Evolutionary conservation across 1,284 basidiomycete genomes (phyloP).

Genomic region (Serendipita sp.): DNA sequence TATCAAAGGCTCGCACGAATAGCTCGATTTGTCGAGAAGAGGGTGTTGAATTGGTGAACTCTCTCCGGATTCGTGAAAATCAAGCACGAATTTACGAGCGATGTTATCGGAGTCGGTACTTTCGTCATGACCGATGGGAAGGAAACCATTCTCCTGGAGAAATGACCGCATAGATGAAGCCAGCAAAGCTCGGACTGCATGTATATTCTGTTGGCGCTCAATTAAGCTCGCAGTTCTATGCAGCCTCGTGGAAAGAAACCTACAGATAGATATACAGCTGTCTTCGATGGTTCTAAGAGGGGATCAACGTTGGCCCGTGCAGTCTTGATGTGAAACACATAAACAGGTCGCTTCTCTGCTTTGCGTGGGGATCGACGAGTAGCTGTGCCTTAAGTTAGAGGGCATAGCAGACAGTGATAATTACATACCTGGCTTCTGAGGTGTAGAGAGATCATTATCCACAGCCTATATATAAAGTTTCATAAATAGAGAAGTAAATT

Average conservation of each 20-base stretch:
- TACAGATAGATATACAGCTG: conserved; percentile 53
- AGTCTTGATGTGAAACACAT: conserved; percentile 61
- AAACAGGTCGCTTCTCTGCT: conserved; percentile 61
- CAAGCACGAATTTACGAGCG: no score
- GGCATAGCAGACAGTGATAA: conserved; percentile 8
- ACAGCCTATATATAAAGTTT: conserved; percentile 33
- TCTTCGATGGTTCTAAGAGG: conserved; percentile 63
- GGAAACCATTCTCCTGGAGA: conserved; percentile 50
- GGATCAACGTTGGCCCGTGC: conserved; percentile 58
- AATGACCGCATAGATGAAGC: conserved; percentile 47
- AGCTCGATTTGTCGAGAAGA: no score
- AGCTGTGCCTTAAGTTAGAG: conserved; percentile 23
- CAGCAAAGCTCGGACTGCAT: conserved; percentile 39
- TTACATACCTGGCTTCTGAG: conserved; percentile 31
- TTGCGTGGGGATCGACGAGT: conserved; percentile 59
- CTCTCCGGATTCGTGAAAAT: no score
- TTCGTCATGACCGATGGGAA: conserved; percentile 15
- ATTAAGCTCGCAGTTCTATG: background rate
- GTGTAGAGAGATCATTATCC: conserved; percentile 38
- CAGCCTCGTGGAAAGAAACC: conserved; percentile 13
- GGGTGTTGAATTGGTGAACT: no score
- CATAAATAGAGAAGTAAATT: conserved; percentile 3
- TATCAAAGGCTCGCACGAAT: no score
- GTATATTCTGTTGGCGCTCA: conserved; percentile 33
- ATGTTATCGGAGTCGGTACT: background rate